Conservation (phyloP, 73 alveolate genomes). For the Tetrahymena borealis region DNA sequence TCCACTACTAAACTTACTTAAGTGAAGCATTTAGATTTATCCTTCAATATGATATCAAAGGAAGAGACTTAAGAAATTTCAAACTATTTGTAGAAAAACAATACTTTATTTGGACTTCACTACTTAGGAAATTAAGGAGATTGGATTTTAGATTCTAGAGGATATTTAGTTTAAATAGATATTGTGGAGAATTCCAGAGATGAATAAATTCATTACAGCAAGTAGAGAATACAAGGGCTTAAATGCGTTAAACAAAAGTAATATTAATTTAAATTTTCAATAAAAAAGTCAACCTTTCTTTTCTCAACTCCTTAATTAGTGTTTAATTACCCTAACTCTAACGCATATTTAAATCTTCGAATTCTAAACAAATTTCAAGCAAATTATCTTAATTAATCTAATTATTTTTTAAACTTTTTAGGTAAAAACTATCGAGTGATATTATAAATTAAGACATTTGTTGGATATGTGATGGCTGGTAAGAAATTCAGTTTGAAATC, state of each 20-base stretch:
- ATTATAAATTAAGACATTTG: constrained; percentile 24
- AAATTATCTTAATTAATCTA: constrained; percentile 6
- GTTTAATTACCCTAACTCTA: neutral
- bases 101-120: constrained; percentile 19
- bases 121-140: constrained; percentile 18
- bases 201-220: neutral
- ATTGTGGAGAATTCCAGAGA: neutral
- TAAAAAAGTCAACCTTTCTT: neutral
- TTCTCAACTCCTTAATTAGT: neutral
- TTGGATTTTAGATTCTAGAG: constrained; percentile 21
- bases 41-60: constrained; percentile 23
- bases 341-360: neutral
- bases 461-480: constrained; percentile 47
- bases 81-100: neutral
- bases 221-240: neutral
- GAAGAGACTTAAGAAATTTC: constrained; percentile 14
- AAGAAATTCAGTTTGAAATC: constrained; percentile 24
- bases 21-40: constrained; percentile 33
- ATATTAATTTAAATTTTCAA: neutral
- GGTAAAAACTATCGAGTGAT: constrained; percentile 2
- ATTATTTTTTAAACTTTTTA: neutral
- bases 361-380: constrained; percentile 1
- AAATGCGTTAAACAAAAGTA: neutral
- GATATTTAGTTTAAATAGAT: constrained; percentile 17
- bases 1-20: neutral